These are phyloP conservation scores for Penicillium sp. DNA, from an alignment of 2,329 filamentous ascomycete species.

Conservation along the genomic window DNA sequence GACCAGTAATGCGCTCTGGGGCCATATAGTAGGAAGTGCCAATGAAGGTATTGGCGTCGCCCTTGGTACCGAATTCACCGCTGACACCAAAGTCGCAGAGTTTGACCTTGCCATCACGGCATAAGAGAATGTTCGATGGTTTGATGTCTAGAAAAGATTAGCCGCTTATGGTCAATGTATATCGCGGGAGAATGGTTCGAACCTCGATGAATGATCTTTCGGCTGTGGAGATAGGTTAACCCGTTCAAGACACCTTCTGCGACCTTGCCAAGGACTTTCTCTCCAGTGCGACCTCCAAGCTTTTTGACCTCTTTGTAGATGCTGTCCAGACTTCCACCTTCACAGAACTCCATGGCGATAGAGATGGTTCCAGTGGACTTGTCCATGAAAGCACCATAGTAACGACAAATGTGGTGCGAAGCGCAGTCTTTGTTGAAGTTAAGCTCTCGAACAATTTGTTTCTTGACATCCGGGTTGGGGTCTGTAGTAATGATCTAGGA, in stretches of 20 bases:
- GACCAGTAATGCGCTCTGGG: conserved; percentile 93
- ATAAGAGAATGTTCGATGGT: conserved; percentile 92
- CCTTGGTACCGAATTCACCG: conserved; percentile 96
- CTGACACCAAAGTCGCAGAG: conserved; percentile 98
- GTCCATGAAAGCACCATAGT: conserved; percentile 96
- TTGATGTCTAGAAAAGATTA: conserved; percentile 70
- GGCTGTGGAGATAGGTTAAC: conserved; percentile 88
- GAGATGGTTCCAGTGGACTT: conserved; percentile 95
- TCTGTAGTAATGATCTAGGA: conserved; percentile 92
- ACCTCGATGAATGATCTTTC: conserved; percentile 92
- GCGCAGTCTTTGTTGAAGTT: conserved; percentile 98
- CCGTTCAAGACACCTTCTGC: conserved; percentile 92
- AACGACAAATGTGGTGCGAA: conserved; percentile 92
- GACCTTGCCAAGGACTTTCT: conserved; percentile 96
- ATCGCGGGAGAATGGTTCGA: conserved; percentile 13
- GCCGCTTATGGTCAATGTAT: background rate
- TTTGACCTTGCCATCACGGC: conserved; percentile 89
- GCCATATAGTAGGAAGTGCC: conserved; percentile 99
- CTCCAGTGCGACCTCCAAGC: conserved; percentile 87
- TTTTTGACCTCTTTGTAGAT: conserved; percentile 98
- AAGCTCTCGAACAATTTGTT: conserved; percentile 93
- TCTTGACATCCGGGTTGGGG: conserved; percentile 95
- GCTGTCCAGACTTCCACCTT: conserved; percentile 91
- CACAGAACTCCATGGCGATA: conserved; percentile 99
- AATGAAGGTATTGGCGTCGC: conserved; percentile 98